Percentiles rank a stretch among this genome's conserved stretches.
Conservation (phyloP, 805 yeast genomes). For the Lachancea meyersii region DNA sequence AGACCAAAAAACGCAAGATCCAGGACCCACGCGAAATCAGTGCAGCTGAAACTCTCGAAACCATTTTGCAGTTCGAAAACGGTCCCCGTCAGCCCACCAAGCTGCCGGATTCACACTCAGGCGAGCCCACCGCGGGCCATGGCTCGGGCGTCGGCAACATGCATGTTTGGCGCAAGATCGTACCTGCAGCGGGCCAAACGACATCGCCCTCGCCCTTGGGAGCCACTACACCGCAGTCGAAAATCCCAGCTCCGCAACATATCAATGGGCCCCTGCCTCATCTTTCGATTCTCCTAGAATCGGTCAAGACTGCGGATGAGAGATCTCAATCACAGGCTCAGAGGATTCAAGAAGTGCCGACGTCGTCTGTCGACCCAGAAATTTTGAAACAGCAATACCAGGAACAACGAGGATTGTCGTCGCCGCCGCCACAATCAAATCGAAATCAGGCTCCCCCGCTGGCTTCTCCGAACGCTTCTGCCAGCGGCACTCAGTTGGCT, state of each 20-base stretch:
- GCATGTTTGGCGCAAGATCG: slow-evolving; percentile 3
- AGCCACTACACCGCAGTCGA: not conserved
- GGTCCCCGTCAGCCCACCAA: not conserved
- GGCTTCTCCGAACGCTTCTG: not conserved
- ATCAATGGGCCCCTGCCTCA: slow-evolving; percentile 9
- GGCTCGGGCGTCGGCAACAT: not conserved
- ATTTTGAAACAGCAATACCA: slow-evolving; percentile 2
- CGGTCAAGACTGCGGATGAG: slow-evolving; percentile 2
- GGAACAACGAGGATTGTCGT: slow-evolving; percentile 2
- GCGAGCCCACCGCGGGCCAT: not conserved
- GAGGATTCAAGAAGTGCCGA: not conserved
- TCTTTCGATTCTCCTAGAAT: slow-evolving; percentile 11
- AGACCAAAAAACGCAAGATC: slow-evolving; percentile 32
- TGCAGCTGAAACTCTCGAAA: slow-evolving; percentile 29
- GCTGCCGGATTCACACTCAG: not conserved
- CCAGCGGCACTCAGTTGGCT: not conserved
- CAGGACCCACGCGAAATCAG: slow-evolving; percentile 27
- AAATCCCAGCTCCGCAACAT: not conserved
- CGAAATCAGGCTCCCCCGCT: not conserved
- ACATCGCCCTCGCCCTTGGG: not conserved
- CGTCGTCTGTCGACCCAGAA: slow-evolving; percentile 4
- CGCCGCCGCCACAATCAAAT: not conserved
- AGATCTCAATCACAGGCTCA: not conserved
- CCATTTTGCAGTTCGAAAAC: slow-evolving; percentile 9
- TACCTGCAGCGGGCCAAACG: slow-evolving; percentile 1